Evolutionary conservation across 2,329 filamentous ascomycete genomes (phyloP), one percentile per base, ranked within the genome.

Genomic region (Sarocladium kiliense): DNA sequence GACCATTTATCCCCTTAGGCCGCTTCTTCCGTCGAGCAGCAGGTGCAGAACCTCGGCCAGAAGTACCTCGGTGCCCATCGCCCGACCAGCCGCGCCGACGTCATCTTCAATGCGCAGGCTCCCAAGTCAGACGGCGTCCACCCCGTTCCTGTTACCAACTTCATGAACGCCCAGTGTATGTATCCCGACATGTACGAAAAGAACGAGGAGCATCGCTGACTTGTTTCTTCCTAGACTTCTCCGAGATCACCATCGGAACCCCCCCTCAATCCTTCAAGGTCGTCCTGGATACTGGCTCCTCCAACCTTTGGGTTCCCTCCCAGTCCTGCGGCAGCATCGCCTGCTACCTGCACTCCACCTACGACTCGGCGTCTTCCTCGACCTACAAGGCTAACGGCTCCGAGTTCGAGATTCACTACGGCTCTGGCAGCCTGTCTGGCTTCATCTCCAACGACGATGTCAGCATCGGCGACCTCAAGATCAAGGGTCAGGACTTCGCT

Each of bases 251-350:
- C 64, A 84, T 99, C 71, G 94, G 94, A 61, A 93, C 87, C 50
- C 94, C 94, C 62, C 87, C 94, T 32, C 94, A 99, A 78, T 81
- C 77, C 64, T 99, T 99, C 86, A 99, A 99, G 84, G 95, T 99
- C 63, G 88, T 99, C 61, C 87, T 99, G 61, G 94, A 99, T 74
- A 99, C 94, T 26, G 94, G 94, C 66, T 97, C 91, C 81, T 97
- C 94, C 72, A 99, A 99, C 80, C 84, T 99, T 60, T 99, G 95
- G 95, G 92, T 99, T 58, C 95, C 95, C 37, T 96, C 92, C 23
- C 79, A 84, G 56, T 81, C 91, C 68, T 99, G 95, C 74, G 86
- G 83, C 69, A 97, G 92, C 69, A 99, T 99, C 68, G 95, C 94
- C 61, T 99, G 94, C 84, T 99, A 93, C 77, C 85, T 99, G 58